A percentile compares a stretch with the other conserved stretches of the same genome.
Conservation (phyloP, 306 rosid genomes). For the Ammopiptanthus mongolicus region DNA sequence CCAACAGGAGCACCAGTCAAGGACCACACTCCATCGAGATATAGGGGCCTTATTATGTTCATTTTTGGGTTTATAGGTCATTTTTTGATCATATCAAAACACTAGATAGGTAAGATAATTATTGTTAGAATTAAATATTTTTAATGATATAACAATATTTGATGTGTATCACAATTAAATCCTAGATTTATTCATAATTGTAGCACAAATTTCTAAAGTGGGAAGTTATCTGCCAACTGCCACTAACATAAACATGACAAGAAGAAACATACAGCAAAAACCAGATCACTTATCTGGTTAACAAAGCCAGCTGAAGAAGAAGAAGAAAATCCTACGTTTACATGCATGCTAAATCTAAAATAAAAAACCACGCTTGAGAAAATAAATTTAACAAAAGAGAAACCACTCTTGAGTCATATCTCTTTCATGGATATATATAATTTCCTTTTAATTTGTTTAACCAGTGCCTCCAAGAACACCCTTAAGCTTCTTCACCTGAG, state of each 20-base stretch:
- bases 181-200: neutral
- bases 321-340: neutral
- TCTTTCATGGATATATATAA: neutral
- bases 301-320: neutral
- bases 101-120: no score
- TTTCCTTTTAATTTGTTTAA: constrained; percentile 7
- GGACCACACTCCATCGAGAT: no score
- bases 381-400: neutral
- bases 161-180: no score
- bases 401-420: neutral
- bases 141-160: no score
- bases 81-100: no score
- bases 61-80: no score
- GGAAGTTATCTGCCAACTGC: neutral
- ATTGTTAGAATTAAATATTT: no score
- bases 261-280: neutral
- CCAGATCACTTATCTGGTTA: neutral
- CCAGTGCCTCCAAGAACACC: constrained; percentile 75
- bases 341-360: constrained; percentile 13
- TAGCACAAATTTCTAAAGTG: neutral
- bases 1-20: no score
- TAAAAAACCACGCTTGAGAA: neutral
- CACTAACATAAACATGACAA: neutral
- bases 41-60: no score
- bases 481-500: constrained; percentile 70